phyloP scores from a whole-genome alignment of 1,284 basidiomycete species.

The Austropuccinia psidii region DNA sequence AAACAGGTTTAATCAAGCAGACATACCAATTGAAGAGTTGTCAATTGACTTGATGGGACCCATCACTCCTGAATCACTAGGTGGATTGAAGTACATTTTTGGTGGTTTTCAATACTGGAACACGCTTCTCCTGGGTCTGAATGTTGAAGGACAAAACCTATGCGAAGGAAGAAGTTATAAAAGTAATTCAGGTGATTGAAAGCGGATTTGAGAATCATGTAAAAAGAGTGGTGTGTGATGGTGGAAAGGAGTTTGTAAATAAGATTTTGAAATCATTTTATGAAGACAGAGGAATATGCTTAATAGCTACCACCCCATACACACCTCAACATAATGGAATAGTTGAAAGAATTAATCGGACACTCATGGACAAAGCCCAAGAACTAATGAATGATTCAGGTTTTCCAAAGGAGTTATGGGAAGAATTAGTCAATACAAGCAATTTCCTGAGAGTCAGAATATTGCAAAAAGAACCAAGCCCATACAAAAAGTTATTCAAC shows the following conservation, averaged over 20 bases:
- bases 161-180: background rate
- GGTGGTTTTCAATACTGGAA: background rate
- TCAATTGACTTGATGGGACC: constrained; percentile 9
- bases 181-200: background rate
- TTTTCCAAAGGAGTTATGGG: background rate
- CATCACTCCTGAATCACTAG: background rate
- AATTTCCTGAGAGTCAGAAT: no score
- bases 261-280: background rate
- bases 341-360: background rate
- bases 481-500: no score
- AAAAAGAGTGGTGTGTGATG: constrained; percentile 7
- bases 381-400: background rate
- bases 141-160: background rate
- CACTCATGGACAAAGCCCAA: background rate
- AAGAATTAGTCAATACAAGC: background rate
- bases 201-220: background rate
- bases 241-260: constrained; percentile 1
- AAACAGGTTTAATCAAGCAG: background rate
- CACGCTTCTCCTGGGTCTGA: background rate
- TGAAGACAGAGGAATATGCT: background rate
- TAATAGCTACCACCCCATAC: background rate
- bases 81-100: background rate
- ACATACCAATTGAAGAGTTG: background rate
- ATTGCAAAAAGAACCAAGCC: no score
- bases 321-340: constrained; percentile 17